A percentile compares a stretch with the other conserved stretches of the same genome.
These are phyloP conservation scores for Penicillium sp. DNA, from an alignment of 2,329 filamentous ascomycete species.

Conservation along the genomic window DNA sequence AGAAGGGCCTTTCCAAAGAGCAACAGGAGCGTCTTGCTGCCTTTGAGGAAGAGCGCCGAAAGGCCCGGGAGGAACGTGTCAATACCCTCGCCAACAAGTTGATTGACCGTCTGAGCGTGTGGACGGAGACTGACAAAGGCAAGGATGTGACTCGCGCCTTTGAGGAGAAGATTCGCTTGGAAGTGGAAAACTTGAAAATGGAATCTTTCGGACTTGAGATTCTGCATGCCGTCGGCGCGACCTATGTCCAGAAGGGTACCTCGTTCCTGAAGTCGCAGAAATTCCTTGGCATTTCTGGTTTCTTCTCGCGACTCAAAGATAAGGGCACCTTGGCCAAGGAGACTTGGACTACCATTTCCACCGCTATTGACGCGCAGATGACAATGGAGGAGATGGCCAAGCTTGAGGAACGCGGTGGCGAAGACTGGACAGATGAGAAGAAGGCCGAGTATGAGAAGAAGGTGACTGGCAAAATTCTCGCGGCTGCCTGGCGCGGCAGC, in stretches of 20 bases:
- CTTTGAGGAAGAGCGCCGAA: constrained; percentile 78
- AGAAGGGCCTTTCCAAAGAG: constrained; percentile 83
- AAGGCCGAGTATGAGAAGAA: constrained; percentile 91
- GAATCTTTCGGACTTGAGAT: constrained; percentile 97
- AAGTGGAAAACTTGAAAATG: constrained; percentile 98
- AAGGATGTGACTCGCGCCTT: constrained; percentile 79
- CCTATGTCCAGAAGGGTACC: constrained; percentile 81
- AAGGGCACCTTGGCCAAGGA: constrained; percentile 97
- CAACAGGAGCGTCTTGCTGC: constrained; percentile 87
- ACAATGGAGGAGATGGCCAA: constrained; percentile 99
- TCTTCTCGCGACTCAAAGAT: constrained; percentile 89
- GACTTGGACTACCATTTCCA: constrained; percentile 95
- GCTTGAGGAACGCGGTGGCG: constrained; percentile 86
- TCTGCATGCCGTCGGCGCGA: constrained; percentile 85
- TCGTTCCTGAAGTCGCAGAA: constrained; percentile 91
- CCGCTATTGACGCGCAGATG: constrained; percentile 93
- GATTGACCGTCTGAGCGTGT: constrained; percentile 81
- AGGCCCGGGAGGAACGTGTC: constrained; percentile 82
- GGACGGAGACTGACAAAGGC: constrained; percentile 95
- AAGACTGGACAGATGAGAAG: constrained; percentile 98
- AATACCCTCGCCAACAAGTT: constrained; percentile 78
- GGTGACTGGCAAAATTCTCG: constrained; percentile 96
- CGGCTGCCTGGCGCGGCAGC: constrained; percentile 90
- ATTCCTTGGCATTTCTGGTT: constrained; percentile 90
- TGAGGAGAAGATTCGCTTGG: constrained; percentile 86